These are phyloP conservation scores for Guadua angustifolia DNA, from an alignment of 176 grass and related monocot species.

Conservation along the genomic window DNA sequence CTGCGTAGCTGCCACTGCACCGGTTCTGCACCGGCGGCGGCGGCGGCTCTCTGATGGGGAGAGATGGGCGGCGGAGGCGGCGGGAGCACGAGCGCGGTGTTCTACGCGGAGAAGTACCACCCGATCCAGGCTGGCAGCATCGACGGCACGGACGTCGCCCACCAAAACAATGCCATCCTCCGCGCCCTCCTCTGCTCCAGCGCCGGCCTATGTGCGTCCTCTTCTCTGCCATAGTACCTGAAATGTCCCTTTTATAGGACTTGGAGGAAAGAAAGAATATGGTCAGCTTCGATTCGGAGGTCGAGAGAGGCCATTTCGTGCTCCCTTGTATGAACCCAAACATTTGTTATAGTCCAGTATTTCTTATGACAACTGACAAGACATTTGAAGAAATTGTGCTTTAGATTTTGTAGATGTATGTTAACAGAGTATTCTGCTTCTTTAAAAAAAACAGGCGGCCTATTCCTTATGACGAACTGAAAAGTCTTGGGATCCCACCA, in stretches of 20 bases:
- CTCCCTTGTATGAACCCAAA: constrained; percentile 76
- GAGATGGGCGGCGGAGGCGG: constrained; percentile 50
- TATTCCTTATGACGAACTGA: constrained; percentile 85
- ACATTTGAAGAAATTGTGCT: not conserved
- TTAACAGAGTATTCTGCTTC: constrained; percentile 23
- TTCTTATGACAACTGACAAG: not conserved
- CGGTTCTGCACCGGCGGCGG: not conserved
- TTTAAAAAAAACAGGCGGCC: constrained; percentile 54
- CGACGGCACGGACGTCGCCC: constrained; percentile 91
- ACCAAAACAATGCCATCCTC: constrained; percentile 89
- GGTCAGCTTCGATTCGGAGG: constrained; percentile 95
- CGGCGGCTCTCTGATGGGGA: not conserved
- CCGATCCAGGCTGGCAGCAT: constrained; percentile 96
- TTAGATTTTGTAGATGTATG: not conserved
- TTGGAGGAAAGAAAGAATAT: constrained; percentile 98
- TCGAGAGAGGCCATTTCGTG: constrained; percentile 94
- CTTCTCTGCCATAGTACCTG: not conserved
- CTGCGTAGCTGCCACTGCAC: not conserved
- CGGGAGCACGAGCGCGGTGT: constrained; percentile 57
- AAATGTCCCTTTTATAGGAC: constrained; percentile 50
- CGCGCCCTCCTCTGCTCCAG: constrained; percentile 88
- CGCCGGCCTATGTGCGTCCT: constrained; percentile 73
- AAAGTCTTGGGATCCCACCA: constrained; percentile 86
- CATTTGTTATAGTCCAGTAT: constrained; percentile 10
- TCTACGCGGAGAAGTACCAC: constrained; percentile 88